A percentile compares a stretch with the other conserved stretches of the same genome.
These are phyloP conservation scores for Myriosclerotinia scirpicola DNA, from an alignment of 2,329 filamentous ascomycete genomes.

Conservation along the genomic window DNA sequence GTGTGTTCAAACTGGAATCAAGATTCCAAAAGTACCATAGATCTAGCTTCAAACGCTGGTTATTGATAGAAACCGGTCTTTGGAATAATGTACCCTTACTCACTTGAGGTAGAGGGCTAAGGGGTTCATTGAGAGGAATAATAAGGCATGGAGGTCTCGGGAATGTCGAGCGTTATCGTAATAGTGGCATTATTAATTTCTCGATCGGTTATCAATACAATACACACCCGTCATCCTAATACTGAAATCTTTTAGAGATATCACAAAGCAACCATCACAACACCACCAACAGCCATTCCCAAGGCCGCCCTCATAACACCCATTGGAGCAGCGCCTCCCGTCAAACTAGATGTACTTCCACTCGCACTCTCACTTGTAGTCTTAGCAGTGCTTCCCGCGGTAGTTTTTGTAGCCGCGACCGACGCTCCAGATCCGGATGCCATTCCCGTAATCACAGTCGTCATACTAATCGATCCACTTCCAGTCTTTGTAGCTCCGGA, in stretches of 20 bases:
- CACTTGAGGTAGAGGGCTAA: not conserved
- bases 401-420: not conserved
- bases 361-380: conserved; percentile 23
- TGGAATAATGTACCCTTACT: not conserved
- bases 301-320: conserved; percentile 34
- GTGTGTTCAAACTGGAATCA: too few relatives aligned
- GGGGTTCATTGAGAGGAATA: not conserved
- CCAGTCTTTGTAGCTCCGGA: conserved; percentile 41
- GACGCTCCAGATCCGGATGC: not conserved
- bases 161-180: not conserved
- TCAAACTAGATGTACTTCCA: conserved; percentile 29
- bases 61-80: too few relatives aligned
- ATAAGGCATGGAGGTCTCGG: not conserved
- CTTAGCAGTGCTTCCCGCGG: conserved; percentile 5
- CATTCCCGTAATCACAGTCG: not conserved
- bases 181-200: not conserved
- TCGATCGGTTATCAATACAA: not conserved
- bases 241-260: not conserved
- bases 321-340: conserved; percentile 37
- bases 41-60: too few relatives aligned
- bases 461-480: conserved; percentile 24
- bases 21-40: too few relatives aligned
- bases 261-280: conserved; percentile 39
- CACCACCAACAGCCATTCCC: conserved; percentile 38
- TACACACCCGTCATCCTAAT: not conserved